Conservation (phyloP, 257 asterid species). For the Penstemon eatonii region DNA sequence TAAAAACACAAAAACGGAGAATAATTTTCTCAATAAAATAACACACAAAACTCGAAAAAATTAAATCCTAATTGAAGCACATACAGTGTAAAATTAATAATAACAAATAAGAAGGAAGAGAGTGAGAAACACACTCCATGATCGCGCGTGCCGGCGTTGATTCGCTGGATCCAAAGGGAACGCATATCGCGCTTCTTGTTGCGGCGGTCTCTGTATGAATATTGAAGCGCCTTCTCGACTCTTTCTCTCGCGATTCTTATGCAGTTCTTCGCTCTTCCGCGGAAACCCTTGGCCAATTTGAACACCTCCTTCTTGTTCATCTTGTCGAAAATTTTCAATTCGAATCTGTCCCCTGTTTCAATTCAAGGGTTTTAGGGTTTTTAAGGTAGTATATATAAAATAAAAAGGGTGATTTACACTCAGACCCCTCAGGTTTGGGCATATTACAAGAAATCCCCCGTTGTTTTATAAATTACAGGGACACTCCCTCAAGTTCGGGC, state of each 20-base stretch:
- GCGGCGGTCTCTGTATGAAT: conserved; percentile 77
- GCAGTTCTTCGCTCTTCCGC: conserved; percentile 85
- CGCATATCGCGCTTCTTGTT: conserved; percentile 88
- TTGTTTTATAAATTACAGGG: no score
- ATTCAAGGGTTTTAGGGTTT: no score
- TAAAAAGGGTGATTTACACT: no score
- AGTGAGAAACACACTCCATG: conserved; percentile 51
- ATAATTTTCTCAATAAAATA: background rate
- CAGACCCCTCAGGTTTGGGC: no score
- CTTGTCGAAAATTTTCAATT: background rate
- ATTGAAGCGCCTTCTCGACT: conserved; percentile 76
- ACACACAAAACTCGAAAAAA: background rate
- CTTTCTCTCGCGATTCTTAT: conserved; percentile 75
- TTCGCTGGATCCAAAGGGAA: conserved; percentile 86
- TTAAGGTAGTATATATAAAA: no score
- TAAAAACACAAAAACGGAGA: no score
- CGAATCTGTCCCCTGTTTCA: no score
- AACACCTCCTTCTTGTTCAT: conserved; percentile 84
- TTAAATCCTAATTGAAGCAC: no score
- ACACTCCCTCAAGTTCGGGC: no score
- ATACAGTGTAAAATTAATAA: background rate
- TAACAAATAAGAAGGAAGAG: background rate
- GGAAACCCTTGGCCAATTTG: conserved; percentile 75
- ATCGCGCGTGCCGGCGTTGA: conserved; percentile 89
- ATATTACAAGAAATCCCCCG: no score